Base-by-base conservation (phyloP, 805 yeast species). In the Brettanomyces naardenensis region DNA sequence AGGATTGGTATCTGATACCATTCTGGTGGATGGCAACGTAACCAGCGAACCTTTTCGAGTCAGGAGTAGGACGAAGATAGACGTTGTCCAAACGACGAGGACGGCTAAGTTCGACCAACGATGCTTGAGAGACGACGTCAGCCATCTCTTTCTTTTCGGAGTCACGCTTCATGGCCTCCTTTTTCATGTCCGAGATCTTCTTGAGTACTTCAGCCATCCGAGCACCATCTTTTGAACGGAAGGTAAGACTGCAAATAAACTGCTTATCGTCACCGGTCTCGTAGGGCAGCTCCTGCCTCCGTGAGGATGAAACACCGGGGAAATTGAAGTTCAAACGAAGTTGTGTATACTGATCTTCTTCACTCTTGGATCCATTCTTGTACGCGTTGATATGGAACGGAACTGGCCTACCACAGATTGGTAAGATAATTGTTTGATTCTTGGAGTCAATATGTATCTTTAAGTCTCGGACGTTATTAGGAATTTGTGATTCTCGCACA, bases 311-410 rank as follows among this genome's bases (percentile, higher is more conserved):
- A 33, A 46, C 35, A 52, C 96, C 97, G 1, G 98, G 97, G 2
- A 95, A 80, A 58, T 89, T 79, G 69, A 90, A 87, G 58, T 90
- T 90, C 54, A 90, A 70, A 60, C 98, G 78, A 52, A 90, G 58
- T 54, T 85, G 89, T 1, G 95, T 88, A 59, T 75, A 88, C 48
- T 89, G 97, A 37, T 97, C 97, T 66, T 92, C 97, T 54, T 92
- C 98, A 46, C 81, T 86, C 54, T 88, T 89, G 9, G 95, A 83
- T 35, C 96, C 97, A 56, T 86, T 89, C 54, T 89, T 90, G 65
- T 84, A 89, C 4, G 97, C 70, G 58, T 87, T 87, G 54, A 90
- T 88, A 59, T 90, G 98, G 69, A 92, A 90, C 19, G 98, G 98
- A 37, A 92, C 97, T 1, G 97, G 97, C 53, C 97, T 73, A 45